A percentile compares a stretch with the other conserved stretches of the same genome.
phyloP scores from a whole-genome alignment of 768 basidiomycete species.

The Mycena filopes region DNA sequence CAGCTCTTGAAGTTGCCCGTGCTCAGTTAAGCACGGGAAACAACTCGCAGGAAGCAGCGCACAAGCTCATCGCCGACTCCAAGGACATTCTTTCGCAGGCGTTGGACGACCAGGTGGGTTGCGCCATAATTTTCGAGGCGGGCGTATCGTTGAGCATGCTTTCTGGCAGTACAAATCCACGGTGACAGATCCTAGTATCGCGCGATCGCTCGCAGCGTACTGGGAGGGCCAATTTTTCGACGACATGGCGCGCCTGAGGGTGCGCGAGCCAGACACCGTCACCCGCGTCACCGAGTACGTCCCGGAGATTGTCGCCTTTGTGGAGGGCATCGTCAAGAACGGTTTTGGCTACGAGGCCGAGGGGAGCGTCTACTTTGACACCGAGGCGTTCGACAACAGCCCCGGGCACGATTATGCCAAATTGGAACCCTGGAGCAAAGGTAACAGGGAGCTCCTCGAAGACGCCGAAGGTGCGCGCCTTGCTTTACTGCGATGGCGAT shows the following conservation, averaged over 20 bases:
- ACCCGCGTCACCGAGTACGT: conserved; percentile 98
- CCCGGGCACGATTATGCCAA: conserved; percentile 90
- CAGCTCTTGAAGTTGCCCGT: conserved; percentile 65
- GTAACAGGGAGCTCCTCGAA: conserved; percentile 88
- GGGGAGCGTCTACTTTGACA: conserved; percentile 95
- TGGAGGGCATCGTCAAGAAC: conserved; percentile 85
- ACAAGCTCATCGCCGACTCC: conserved; percentile 75
- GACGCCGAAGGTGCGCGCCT: conserved; percentile 83
- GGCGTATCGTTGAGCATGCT: conserved; percentile 16
- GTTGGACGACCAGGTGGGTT: conserved; percentile 77
- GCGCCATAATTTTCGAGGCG: conserved; percentile 12
- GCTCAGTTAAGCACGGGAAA: conserved; percentile 52
- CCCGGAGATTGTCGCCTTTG: conserved; percentile 92
- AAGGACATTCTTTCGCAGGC: conserved; percentile 79
- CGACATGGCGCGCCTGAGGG: conserved; percentile 90
- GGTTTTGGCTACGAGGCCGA: conserved; percentile 78
- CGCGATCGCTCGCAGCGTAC: conserved; percentile 80
- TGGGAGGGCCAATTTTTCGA: conserved; percentile 94
- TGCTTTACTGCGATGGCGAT: neutral
- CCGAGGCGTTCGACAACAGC: conserved; percentile 79
- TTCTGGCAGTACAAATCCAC: conserved; percentile 72
- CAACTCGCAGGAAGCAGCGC: conserved; percentile 56
- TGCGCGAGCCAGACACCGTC: conserved; percentile 88
- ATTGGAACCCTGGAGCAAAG: conserved; percentile 95
- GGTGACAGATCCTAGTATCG: conserved; percentile 88